These are phyloP conservation scores for Sugiyamaella xylanicola DNA, from an alignment of 1,139 yeast genomes.

Conservation along the genomic window DNA sequence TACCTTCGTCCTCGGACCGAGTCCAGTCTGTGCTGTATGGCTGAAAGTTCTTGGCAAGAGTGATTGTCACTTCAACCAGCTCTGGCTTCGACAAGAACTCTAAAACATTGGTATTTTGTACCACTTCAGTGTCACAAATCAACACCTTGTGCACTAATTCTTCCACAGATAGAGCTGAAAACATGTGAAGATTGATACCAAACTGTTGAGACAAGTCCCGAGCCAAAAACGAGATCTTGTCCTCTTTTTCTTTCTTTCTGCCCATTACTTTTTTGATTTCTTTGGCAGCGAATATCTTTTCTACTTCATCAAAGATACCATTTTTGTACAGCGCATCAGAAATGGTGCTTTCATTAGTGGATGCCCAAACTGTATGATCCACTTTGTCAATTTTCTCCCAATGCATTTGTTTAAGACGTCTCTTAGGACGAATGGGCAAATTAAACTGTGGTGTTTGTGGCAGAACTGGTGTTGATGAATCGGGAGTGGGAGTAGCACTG, in stretches of 20 bases:
- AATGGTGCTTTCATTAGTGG: slow-evolving; percentile 50
- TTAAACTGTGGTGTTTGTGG: slow-evolving; percentile 31
- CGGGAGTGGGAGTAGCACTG: slow-evolving; percentile 41
- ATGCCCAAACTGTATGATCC: slow-evolving; percentile 82
- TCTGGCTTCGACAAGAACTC: slow-evolving; percentile 81
- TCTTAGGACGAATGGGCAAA: slow-evolving; percentile 51
- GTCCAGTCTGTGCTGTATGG: slow-evolving; percentile 68
- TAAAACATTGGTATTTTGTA: slow-evolving; percentile 68
- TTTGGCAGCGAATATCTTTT: slow-evolving; percentile 70
- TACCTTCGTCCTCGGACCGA: slow-evolving; percentile 29
- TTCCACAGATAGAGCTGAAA: slow-evolving; percentile 61
- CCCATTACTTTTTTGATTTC: slow-evolving; percentile 48
- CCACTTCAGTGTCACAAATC: slow-evolving; percentile 68
- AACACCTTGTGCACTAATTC: slow-evolving; percentile 67
- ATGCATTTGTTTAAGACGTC: slow-evolving; percentile 85
- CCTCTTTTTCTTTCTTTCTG: slow-evolving; percentile 43
- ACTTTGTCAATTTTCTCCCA: slow-evolving; percentile 80
- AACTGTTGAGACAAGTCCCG: slow-evolving; percentile 86
- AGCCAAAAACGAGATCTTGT: slow-evolving; percentile 65
- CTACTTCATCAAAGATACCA: slow-evolving; percentile 81
- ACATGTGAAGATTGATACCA: slow-evolving; percentile 88
- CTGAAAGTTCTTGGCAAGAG: slow-evolving; percentile 62
- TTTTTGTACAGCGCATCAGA: slow-evolving; percentile 59
- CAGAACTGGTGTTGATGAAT: slow-evolving; percentile 27
- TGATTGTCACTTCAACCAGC: slow-evolving; percentile 69